Conservation (phyloP, 768 basidiomycete genomes). For the Macrolepiota albuminosa region DNA sequence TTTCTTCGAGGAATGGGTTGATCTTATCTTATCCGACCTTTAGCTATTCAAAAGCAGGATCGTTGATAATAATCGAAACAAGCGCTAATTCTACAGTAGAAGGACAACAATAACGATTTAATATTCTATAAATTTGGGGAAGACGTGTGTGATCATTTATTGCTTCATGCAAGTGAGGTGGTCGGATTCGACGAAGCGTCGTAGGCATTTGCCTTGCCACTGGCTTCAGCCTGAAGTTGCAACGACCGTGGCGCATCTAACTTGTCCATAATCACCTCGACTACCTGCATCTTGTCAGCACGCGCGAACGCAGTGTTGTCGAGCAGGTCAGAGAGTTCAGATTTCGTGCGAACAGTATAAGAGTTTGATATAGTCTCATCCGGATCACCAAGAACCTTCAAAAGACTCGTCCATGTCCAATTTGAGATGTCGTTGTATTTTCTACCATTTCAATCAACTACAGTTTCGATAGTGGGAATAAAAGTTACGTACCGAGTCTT, state of each 20-base stretch:
- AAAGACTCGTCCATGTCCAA: conserved; percentile 71
- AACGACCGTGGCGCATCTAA: conserved; percentile 69
- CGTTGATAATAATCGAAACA: not conserved
- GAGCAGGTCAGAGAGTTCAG: conserved; percentile 65
- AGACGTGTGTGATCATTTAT: not conserved
- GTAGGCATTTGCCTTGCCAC: conserved; percentile 47
- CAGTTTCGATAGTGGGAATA: not conserved
- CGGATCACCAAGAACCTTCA: conserved; percentile 54
- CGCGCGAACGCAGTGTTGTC: conserved; percentile 54
- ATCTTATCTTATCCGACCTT: conserved; percentile 27
- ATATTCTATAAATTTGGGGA: not conserved
- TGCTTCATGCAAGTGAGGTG: not conserved
- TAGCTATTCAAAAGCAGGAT: too few relatives aligned
- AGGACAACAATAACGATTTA: not conserved
- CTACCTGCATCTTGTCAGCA: conserved; percentile 68
- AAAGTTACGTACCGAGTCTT: conserved; percentile 36
- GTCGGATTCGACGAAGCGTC: conserved; percentile 5
- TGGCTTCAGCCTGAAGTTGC: conserved; percentile 50
- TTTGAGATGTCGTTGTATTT: conserved; percentile 84
- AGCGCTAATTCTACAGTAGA: not conserved
- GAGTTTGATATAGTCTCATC: conserved; percentile 49
- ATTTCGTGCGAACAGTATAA: conserved; percentile 62
- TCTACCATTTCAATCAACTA: conserved; percentile 25
- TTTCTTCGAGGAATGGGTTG: conserved; percentile 3
- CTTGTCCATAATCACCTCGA: conserved; percentile 75